A percentile compares a stretch with the other conserved stretches of the same genome.
phyloP scores from a whole-genome alignment of 176 grass and related monocot species.

The Rhynchospora pubera region DNA sequence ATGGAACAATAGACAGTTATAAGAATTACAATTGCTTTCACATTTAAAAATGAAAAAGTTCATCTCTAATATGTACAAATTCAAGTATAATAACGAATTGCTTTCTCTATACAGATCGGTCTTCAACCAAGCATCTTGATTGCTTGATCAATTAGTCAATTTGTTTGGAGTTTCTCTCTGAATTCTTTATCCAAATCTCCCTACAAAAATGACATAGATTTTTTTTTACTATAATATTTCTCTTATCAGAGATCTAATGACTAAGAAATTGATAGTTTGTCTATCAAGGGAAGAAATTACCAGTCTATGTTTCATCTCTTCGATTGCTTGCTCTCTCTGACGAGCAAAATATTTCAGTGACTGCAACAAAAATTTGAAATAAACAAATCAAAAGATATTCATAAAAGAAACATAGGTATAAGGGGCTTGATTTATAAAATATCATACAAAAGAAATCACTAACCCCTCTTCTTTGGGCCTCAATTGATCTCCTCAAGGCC shows the following conservation, averaged over 20 bases:
- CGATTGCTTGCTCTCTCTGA: slow-evolving; percentile 47
- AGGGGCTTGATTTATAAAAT: background rate
- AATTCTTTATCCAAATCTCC: background rate
- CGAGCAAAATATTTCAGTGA: slow-evolving; percentile 63
- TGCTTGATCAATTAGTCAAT: background rate
- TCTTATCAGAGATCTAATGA: background rate
- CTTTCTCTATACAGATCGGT: background rate
- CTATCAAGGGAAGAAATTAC: slow-evolving; percentile 20
- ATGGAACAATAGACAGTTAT: background rate
- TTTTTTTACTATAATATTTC: background rate
- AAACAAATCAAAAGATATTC: background rate
- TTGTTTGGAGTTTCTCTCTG: background rate
- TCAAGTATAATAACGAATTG: background rate
- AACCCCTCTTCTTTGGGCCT: slow-evolving; percentile 77
- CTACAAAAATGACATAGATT: slow-evolving; percentile 9
- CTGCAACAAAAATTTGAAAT: slow-evolving; percentile 27
- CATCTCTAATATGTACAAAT: background rate
- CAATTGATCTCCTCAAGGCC: slow-evolving; percentile 68
- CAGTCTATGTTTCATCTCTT: slow-evolving; percentile 53
- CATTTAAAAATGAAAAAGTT: background rate
- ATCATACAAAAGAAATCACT: background rate
- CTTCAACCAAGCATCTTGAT: background rate
- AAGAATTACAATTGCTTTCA: background rate
- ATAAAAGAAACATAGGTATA: background rate
- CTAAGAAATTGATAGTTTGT: background rate